Conservation (phyloP, 2,329 filamentous ascomycete species). For the Aspergillus sp. region DNA sequence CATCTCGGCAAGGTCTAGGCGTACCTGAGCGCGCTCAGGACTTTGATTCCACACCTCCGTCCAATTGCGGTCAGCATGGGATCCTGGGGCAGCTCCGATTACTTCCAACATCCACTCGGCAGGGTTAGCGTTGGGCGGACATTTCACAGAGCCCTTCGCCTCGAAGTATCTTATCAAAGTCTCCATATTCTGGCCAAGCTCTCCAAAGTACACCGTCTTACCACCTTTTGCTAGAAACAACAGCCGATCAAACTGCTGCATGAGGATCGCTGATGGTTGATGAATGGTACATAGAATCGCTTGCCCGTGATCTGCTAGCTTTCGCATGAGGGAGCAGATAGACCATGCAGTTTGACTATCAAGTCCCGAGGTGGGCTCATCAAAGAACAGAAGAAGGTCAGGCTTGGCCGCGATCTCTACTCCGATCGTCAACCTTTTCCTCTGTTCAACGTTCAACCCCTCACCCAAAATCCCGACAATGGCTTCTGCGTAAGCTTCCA, state of each 20-base stretch:
- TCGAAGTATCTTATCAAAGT: constrained; percentile 65
- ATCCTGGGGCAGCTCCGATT: constrained; percentile 61
- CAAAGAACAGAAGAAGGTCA: constrained; percentile 81
- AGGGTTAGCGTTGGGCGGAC: constrained; percentile 65
- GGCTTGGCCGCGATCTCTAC: constrained; percentile 92
- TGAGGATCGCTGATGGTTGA: constrained; percentile 87
- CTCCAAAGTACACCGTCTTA: constrained; percentile 67
- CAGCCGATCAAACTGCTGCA: constrained; percentile 73
- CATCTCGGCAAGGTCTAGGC: constrained; percentile 52
- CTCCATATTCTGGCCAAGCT: constrained; percentile 60
- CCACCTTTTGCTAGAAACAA: constrained; percentile 65
- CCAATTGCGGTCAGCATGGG: constrained; percentile 63
- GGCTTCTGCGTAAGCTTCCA: constrained; percentile 85
- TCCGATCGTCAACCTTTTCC: constrained; percentile 80
- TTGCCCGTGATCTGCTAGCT: constrained; percentile 84
- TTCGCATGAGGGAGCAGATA: constrained; percentile 80
- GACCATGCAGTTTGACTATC: constrained; percentile 91
- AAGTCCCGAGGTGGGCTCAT: constrained; percentile 89
- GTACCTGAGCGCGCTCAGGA: constrained; percentile 50
- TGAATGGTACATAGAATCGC: constrained; percentile 93
- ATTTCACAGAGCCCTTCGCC: constrained; percentile 60
- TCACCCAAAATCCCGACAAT: constrained; percentile 85
- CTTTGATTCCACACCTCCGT: constrained; percentile 62
- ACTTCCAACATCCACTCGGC: constrained; percentile 66
- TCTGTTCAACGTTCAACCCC: constrained; percentile 64